Conservation (phyloP, 352 stramenopile genomes). For the Phytophthora kernoviae region DNA sequence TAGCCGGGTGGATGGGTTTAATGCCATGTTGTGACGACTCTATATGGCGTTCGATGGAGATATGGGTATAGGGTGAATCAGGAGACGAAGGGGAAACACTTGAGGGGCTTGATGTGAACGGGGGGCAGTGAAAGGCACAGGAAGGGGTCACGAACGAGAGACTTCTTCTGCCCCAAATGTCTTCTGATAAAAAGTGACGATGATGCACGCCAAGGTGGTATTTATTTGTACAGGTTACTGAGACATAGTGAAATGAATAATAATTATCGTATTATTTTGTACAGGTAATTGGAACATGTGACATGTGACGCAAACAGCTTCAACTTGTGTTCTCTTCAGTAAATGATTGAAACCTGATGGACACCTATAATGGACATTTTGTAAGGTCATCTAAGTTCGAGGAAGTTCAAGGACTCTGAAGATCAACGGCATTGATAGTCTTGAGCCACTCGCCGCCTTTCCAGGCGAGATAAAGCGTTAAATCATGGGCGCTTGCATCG, state of each 20-base stretch:
- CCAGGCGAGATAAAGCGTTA: no score
- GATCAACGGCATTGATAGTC: no score
- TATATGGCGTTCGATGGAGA: neutral
- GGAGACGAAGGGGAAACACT: conserved; percentile 10
- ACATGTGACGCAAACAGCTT: no score
- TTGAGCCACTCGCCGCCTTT: no score
- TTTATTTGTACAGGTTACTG: neutral
- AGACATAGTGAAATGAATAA: no score
- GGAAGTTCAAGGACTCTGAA: no score
- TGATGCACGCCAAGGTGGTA: conserved; percentile 4
- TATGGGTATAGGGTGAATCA: neutral
- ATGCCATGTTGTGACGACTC: conserved; percentile 25
- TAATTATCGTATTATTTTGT: no score
- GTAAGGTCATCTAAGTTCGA: no score
- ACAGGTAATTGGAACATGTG: no score
- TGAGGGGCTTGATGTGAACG: neutral
- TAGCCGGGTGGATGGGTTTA: conserved; percentile 57
- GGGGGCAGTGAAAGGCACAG: neutral
- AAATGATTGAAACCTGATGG: no score
- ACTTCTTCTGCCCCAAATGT: conserved; percentile 12
- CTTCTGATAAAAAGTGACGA: conserved; percentile 34
- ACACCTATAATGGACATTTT: no score
- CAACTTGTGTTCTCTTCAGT: neutral
- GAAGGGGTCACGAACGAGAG: conserved; percentile 1
- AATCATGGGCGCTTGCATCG: no score